A percentile compares a stretch with the other conserved stretches of the same genome.
Conservation (phyloP, 2,329 filamentous ascomycete species). For the Hirsutella minnesotensis region DNA sequence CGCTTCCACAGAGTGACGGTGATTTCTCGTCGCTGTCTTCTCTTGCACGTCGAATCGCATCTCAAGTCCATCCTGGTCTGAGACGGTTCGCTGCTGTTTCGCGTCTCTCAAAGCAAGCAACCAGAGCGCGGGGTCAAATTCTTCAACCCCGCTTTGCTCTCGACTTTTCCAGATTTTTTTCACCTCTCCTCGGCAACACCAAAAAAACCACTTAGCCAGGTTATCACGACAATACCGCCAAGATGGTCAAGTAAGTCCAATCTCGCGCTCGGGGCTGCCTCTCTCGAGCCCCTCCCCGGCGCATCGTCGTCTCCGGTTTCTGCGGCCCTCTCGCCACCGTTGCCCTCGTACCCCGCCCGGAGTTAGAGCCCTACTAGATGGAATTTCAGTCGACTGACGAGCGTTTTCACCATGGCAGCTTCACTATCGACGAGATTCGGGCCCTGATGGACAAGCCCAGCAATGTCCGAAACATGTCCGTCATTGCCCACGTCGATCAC, state of each 20-base stretch:
- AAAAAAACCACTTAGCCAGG: slow-evolving; percentile 20
- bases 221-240: slow-evolving; percentile 61
- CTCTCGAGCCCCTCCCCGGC: background rate
- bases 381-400: slow-evolving; percentile 32
- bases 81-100: slow-evolving; percentile 4
- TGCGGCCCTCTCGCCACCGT: too few species aligned
- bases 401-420: slow-evolving; percentile 47
- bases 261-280: background rate
- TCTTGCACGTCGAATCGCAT: slow-evolving; percentile 8
- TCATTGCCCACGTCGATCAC: slow-evolving; percentile 99
- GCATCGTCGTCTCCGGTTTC: slow-evolving; percentile 2
- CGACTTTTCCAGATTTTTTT: slow-evolving; percentile 12
- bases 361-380: slow-evolving; percentile 18
- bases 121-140: slow-evolving; percentile 27
- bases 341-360: slow-evolving; percentile 22
- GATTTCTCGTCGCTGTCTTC: slow-evolving; percentile 24
- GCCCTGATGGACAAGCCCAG: slow-evolving; percentile 65
- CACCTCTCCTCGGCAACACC: background rate
- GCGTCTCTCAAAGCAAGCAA: slow-evolving; percentile 6
- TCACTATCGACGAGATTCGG: slow-evolving; percentile 94
- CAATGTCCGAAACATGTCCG: slow-evolving; percentile 92
- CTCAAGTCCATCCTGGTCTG: slow-evolving; percentile 11
- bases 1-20: slow-evolving; percentile 28
- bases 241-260: slow-evolving; percentile 96
- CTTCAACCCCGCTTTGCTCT: slow-evolving; percentile 33